phyloP scores from a whole-genome alignment of 495 filamentous ascomycete genomes.

The Thozetella sp. region DNA sequence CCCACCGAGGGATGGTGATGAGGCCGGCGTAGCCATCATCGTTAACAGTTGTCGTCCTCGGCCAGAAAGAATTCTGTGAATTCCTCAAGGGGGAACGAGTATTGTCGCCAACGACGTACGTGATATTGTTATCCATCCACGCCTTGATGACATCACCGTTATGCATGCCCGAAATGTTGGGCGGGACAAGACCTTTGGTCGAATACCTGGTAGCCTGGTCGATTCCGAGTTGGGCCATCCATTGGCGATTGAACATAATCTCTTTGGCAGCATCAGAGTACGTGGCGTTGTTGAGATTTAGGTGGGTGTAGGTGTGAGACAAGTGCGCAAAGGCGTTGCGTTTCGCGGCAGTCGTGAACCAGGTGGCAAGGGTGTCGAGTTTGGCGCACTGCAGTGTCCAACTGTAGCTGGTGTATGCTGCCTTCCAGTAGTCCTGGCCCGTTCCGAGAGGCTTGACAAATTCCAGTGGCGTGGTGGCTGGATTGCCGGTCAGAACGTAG shows the following conservation, averaged over 20 bases:
- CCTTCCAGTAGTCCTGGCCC: conserved; percentile 57
- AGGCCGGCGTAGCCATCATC: conserved; percentile 58
- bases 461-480: conserved; percentile 54
- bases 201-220: conserved; percentile 41
- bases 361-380: conserved; percentile 50
- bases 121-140: conserved; percentile 60
- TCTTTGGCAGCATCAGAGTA: conserved; percentile 58
- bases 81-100: conserved; percentile 55
- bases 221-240: conserved; percentile 55
- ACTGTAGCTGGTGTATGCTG: conserved; percentile 39
- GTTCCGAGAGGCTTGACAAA: conserved; percentile 60
- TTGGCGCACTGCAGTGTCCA: conserved; percentile 50
- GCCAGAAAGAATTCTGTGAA: conserved; percentile 52
- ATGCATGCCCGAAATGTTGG: conserved; percentile 65
- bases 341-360: conserved; percentile 50
- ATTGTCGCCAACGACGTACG: conserved; percentile 65
- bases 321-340: conserved; percentile 54
- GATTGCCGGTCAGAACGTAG: conserved; percentile 27
- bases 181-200: conserved; percentile 58
- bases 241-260: conserved; percentile 62
- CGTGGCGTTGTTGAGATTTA: conserved; percentile 61
- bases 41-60: conserved; percentile 51
- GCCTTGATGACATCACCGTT: conserved; percentile 64
- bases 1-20: conserved; percentile 62
- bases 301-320: conserved; percentile 67